Evolutionary conservation across 2,329 filamentous ascomycete species (phyloP).

Genomic region (Trichoderma koningiopsis): DNA sequence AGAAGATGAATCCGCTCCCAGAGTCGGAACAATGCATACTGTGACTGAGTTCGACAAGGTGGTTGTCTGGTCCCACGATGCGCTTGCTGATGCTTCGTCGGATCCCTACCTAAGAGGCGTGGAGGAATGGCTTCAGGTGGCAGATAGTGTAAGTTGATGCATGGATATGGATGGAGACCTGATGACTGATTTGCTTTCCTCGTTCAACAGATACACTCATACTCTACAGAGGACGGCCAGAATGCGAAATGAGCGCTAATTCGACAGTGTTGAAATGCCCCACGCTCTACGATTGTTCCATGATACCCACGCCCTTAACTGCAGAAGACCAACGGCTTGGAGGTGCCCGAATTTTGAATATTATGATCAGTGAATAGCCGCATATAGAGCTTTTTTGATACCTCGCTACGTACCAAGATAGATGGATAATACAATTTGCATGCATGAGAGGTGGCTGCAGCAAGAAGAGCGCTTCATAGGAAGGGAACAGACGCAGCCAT

Average conservation of each 20-base stretch:
- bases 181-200: neutral
- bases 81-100: conserved; percentile 57
- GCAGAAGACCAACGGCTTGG: neutral
- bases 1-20: conserved; percentile 46
- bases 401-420: neutral
- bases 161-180: too few relatives aligned
- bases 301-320: conserved; percentile 1
- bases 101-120: conserved; percentile 76
- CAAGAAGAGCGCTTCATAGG: neutral
- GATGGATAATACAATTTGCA: neutral
- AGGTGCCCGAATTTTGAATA: neutral
- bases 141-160: conserved; percentile 58
- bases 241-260: neutral
- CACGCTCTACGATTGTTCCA: neutral
- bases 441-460: neutral
- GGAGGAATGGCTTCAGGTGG: conserved; percentile 77
- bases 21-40: conserved; percentile 61
- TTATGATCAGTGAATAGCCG: neutral
- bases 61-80: conserved; percentile 83
- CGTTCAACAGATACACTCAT: conserved; percentile 28
- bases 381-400: neutral
- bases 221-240: neutral
- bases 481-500: neutral
- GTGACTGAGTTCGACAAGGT: conserved; percentile 72
- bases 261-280: neutral